Evolutionary conservation across 495 filamentous ascomycete species (phyloP).

Genomic region (Trichoderma reesei): DNA sequence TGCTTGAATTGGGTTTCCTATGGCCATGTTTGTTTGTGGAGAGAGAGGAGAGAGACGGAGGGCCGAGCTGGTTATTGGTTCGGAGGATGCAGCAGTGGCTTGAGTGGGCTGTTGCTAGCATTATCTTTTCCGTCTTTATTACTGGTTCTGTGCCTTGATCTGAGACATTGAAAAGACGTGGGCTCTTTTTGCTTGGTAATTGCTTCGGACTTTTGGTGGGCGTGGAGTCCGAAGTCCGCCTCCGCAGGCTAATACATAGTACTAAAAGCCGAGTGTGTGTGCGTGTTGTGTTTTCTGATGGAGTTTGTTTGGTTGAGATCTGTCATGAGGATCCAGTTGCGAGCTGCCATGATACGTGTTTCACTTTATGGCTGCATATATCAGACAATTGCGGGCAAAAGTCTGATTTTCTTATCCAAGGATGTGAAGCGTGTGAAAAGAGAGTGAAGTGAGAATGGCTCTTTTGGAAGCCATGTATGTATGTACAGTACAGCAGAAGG

Average conservation of each 20-base stretch:
- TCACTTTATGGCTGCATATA: not conserved
- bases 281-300: not conserved
- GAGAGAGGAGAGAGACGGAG: no score
- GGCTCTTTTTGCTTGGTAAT: not conserved
- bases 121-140: no score
- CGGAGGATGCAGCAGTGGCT: no score
- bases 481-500: not conserved
- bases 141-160: no score
- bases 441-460: not conserved
- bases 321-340: not conserved
- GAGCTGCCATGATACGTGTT: not conserved
- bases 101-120: no score
- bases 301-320: not conserved
- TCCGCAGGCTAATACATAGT: not conserved
- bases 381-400: not conserved
- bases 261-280: no score
- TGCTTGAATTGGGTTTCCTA: not conserved
- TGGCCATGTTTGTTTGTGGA: no score
- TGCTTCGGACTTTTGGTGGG: not conserved
- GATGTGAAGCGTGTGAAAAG: not conserved
- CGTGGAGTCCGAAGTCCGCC: slow-evolving; percentile 3
- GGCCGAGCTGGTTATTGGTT: no score
- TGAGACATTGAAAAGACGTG: not conserved
- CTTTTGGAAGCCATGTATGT: no score
- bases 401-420: not conserved